Conservation (phyloP, 2,329 filamentous ascomycete genomes). For the Penicillium brasilianum region DNA sequence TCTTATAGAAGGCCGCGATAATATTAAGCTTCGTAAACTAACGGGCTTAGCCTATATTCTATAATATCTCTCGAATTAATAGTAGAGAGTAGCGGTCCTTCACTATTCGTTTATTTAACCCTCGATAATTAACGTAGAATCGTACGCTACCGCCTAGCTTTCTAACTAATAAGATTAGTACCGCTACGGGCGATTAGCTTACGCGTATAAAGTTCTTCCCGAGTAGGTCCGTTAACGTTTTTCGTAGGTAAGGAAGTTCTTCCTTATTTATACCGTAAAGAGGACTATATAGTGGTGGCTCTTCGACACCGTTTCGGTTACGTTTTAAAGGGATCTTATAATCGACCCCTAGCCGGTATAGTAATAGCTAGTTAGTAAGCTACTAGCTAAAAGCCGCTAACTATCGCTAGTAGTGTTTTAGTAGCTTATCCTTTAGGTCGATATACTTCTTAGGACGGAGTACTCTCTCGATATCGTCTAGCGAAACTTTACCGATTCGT, state of each 20-base stretch:
- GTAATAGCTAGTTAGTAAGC: neutral
- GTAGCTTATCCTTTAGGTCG: conserved; percentile 6
- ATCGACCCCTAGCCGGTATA: neutral
- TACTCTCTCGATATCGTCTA: neutral
- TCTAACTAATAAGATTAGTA: neutral
- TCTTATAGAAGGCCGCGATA: conserved; percentile 25
- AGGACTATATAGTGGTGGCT: conserved; percentile 5
- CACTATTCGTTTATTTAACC: conserved; percentile 10
- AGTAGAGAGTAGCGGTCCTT: conserved; percentile 13
- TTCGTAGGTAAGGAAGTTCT: conserved; percentile 3
- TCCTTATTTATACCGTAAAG: conserved; percentile 10
- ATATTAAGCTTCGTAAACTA: conserved; percentile 24
- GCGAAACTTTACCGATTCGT: too few relatives aligned
- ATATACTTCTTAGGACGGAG: conserved; percentile 7
- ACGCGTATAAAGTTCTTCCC: conserved; percentile 8
- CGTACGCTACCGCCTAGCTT: conserved; percentile 2
- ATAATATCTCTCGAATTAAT: conserved; percentile 11
- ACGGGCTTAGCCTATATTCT: conserved; percentile 9
- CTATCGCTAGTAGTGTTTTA: neutral
- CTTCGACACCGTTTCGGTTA: conserved; percentile 7
- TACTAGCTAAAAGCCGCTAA: neutral
- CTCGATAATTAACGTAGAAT: conserved; percentile 13
- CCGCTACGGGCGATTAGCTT: too few relatives aligned
- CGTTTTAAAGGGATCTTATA: conserved; percentile 6
- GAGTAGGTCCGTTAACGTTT: conserved; percentile 8